phyloP scores from a whole-genome alignment of 352 stramenopile species.

The Blastocystis sp. region DNA sequence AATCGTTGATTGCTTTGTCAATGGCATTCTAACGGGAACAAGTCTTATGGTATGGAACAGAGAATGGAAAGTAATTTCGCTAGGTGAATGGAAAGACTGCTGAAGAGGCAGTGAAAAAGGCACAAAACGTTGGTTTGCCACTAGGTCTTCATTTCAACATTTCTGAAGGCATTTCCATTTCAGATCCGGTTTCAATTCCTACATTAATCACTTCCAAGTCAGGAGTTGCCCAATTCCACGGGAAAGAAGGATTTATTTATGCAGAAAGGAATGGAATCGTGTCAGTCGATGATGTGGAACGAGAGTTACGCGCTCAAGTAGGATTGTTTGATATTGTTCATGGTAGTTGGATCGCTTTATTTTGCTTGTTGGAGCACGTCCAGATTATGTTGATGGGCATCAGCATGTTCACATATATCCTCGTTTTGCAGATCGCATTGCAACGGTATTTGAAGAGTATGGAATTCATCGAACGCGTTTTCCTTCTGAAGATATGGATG shows the following conservation, averaged over 20 bases:
- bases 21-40: slow-evolving; percentile 52
- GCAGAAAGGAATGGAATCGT: not conserved
- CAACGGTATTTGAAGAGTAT: slow-evolving; percentile 44
- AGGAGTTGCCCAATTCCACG: slow-evolving; percentile 26
- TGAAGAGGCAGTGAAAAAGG: slow-evolving; percentile 30
- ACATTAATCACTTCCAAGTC: not conserved
- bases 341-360: slow-evolving; percentile 33
- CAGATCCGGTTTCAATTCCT: not conserved
- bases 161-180: slow-evolving; percentile 50
- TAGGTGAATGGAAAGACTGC: slow-evolving; percentile 59
- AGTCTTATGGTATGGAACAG: slow-evolving; percentile 35
- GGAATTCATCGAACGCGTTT: slow-evolving; percentile 48
- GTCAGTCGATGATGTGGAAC: slow-evolving; percentile 8
- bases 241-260: slow-evolving; percentile 58
- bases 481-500: slow-evolving; percentile 59
- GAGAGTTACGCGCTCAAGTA: slow-evolving; percentile 31
- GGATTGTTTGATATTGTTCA: not conserved
- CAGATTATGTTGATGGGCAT: slow-evolving; percentile 57
- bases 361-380: not conserved
- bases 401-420: slow-evolving; percentile 60
- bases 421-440: slow-evolving; percentile 5
- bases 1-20: slow-evolving; percentile 46
- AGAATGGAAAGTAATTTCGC: not conserved
- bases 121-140: slow-evolving; percentile 26
- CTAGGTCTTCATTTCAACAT: slow-evolving; percentile 58